Evolutionary conservation across 2,329 filamentous ascomycete species (phyloP).

Genomic region (Spiromastix sp.): DNA sequence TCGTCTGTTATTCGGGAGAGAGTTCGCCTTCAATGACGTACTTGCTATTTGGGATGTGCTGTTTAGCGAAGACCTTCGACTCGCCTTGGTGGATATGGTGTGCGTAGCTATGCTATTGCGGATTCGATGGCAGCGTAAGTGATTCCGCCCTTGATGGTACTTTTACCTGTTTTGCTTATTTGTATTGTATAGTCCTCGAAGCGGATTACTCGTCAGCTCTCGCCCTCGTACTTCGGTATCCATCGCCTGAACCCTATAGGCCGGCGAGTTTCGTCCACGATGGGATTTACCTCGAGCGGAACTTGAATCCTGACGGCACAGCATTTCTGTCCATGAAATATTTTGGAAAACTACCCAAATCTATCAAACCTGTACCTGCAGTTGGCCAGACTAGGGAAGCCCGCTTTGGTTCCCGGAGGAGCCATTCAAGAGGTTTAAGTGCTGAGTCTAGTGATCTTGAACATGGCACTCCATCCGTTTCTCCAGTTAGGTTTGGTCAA

Average conservation of each 20-base stretch:
- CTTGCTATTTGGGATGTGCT: conserved; percentile 83
- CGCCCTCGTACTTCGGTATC: conserved; percentile 74
- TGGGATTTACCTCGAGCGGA: conserved; percentile 49
- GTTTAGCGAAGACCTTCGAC: conserved; percentile 71
- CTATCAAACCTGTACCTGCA: conserved; percentile 12
- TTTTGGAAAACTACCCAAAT: conserved; percentile 33
- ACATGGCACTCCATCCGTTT: conserved; percentile 24
- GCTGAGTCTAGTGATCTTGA: conserved; percentile 13
- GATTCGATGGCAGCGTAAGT: conserved; percentile 77
- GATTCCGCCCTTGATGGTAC: conserved; percentile 7
- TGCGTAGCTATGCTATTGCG: conserved; percentile 89
- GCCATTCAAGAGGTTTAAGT: conserved; percentile 5
- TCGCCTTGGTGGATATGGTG: conserved; percentile 79
- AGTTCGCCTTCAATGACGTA: conserved; percentile 80
- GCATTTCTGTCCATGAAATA: conserved; percentile 37
- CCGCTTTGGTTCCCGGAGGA: conserved; percentile 7
- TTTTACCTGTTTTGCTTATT: conserved; percentile 3
- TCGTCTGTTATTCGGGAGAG: conserved; percentile 79
- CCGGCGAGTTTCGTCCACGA: conserved; percentile 79
- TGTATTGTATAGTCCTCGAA: conserved; percentile 55
- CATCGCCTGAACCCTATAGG: conserved; percentile 53
- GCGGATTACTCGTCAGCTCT: conserved; percentile 82
- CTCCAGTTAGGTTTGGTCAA: conserved; percentile 27
- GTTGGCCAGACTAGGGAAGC: neutral
- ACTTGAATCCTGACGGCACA: conserved; percentile 33